phyloP scores from a whole-genome alignment of 441 rosid species.

The Dalechampia spathulata region DNA sequence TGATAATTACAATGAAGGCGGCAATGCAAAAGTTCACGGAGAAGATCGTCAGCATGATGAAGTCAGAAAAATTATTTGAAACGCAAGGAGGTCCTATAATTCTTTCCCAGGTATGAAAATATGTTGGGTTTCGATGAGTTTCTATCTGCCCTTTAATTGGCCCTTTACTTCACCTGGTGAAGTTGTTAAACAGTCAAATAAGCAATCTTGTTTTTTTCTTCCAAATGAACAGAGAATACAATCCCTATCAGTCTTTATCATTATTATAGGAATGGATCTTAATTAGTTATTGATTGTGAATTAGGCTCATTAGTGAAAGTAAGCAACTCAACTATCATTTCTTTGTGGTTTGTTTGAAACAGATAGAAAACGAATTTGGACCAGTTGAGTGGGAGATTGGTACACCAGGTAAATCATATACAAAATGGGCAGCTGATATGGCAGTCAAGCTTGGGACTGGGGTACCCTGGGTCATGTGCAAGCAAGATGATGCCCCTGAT shows the following conservation, averaged over 20 bases:
- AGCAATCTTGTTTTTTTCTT: too few species aligned
- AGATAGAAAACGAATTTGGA: constrained; percentile 96
- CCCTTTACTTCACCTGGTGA: not conserved
- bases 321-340: constrained; percentile 4
- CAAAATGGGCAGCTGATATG: constrained; percentile 90
- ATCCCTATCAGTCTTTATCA: not conserved
- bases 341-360: constrained; percentile 18
- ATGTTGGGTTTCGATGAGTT: too few species aligned
- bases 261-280: constrained; percentile 1
- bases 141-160: constrained; percentile 1
- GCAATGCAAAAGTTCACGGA: constrained; percentile 75
- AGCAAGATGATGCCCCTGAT: constrained; percentile 93
- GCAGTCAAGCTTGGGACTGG: constrained; percentile 88
- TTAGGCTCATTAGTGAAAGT: not conserved
- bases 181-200: not conserved
- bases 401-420: constrained; percentile 62
- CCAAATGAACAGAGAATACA: not conserved
- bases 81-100: constrained; percentile 96
- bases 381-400: constrained; percentile 80
- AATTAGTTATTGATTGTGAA: not conserved
- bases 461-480: constrained; percentile 99
- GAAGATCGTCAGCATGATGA: constrained; percentile 87
- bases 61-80: constrained; percentile 70
- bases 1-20: constrained; percentile 17
- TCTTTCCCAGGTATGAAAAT: constrained; percentile 65